phyloP scores from a whole-genome alignment of 441 rosid genomes.

The Capsella rubella region DNA sequence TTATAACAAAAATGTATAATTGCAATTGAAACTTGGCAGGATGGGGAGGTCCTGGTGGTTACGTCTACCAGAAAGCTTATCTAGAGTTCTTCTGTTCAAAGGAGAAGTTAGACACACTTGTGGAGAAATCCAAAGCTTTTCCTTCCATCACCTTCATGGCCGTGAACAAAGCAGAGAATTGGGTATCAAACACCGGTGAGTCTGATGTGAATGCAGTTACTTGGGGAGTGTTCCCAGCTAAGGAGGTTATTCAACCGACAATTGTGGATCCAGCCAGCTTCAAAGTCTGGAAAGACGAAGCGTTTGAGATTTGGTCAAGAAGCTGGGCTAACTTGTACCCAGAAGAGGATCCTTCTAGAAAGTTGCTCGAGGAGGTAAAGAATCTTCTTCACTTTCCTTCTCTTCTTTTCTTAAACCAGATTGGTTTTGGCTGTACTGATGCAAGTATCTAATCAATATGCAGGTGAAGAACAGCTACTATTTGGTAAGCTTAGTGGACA shows the following conservation, averaged over 20 bases:
- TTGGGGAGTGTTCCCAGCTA: conserved; percentile 96
- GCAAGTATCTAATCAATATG: conserved; percentile 32
- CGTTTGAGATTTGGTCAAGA: conserved; percentile 90
- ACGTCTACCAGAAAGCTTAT: conserved; percentile 94
- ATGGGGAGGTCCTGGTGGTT: conserved; percentile 98
- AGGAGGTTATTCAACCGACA: conserved; percentile 91
- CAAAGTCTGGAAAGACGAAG: conserved; percentile 94
- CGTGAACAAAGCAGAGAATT: conserved; percentile 63
- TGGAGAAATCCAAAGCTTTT: conserved; percentile 70
- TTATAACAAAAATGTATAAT: background rate
- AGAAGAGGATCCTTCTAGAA: conserved; percentile 70
- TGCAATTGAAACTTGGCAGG: conserved; percentile 54
- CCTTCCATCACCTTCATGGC: conserved; percentile 73
- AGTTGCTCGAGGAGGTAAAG: conserved; percentile 79
- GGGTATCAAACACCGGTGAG: conserved; percentile 60
- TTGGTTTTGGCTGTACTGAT: conserved; percentile 10
- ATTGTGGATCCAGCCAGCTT: conserved; percentile 95
- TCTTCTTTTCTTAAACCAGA: conserved; percentile 47
- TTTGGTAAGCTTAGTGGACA: conserved; percentile 95
- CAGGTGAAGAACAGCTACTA: conserved; percentile 86
- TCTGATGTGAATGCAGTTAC: conserved; percentile 87
- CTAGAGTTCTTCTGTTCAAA: conserved; percentile 92
- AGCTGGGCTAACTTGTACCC: conserved; percentile 86
- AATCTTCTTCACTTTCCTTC: conserved; percentile 22
- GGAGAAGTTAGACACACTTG: conserved; percentile 66